These are phyloP conservation scores for Carpinus fangiana DNA, from an alignment of 306 rosid genomes.

Conservation along the genomic window DNA sequence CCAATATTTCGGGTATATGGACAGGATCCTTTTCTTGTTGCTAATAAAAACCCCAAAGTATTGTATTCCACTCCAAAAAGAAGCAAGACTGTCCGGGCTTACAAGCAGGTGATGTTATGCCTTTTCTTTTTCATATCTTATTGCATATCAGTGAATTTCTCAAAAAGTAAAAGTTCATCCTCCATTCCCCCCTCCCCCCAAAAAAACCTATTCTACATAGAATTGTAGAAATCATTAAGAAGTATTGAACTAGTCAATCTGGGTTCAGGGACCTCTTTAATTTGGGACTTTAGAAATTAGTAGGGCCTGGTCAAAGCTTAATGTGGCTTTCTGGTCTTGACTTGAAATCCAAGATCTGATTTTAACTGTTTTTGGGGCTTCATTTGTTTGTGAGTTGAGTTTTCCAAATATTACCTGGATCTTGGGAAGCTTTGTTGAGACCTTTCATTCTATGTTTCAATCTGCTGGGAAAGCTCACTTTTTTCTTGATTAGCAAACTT, in stretches of 20 bases:
- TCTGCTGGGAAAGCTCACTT: conserved; percentile 5
- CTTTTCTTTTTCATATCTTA: conserved; percentile 19
- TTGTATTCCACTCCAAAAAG: conserved; percentile 70
- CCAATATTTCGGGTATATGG: conserved; percentile 84
- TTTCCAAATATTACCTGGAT: neutral
- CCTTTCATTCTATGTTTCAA: conserved; percentile 1
- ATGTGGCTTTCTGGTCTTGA: conserved; percentile 4
- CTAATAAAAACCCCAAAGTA: conserved; percentile 60
- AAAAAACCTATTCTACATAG: no score
- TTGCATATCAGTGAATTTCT: neutral
- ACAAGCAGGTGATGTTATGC: conserved; percentile 66
- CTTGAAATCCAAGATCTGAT: neutral
- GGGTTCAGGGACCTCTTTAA: neutral
- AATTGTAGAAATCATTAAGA: no score
- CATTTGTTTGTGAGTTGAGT: neutral
- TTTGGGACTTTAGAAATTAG: conserved; percentile 10
- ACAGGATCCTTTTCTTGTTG: conserved; percentile 62
- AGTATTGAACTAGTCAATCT: neutral
- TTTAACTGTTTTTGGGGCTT: neutral
- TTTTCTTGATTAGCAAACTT: conserved; percentile 7
- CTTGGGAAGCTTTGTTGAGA: neutral
- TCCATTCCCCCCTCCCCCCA: no score
- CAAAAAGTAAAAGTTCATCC: neutral
- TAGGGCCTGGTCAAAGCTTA: conserved; percentile 10
- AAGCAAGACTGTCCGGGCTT: conserved; percentile 53